Base-by-base conservation (phyloP, 164 flowering plant genomes). In the Vitis rupestris region DNA sequence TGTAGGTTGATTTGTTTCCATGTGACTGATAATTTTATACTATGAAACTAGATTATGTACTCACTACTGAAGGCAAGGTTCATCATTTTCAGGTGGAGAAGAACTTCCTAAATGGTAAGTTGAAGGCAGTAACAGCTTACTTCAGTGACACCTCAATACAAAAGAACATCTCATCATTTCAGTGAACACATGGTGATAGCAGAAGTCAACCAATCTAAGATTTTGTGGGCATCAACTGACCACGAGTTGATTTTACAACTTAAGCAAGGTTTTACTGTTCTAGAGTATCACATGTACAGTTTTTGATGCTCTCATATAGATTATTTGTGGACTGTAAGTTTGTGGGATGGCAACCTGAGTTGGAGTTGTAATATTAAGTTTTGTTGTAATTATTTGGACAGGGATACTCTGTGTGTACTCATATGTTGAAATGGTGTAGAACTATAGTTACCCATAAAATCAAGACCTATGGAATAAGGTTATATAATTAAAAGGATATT, bases 41-140 rank as follows among this genome's bases (percentile, higher is more conserved):
- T 65, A 8, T 52, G 23, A 14, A 54, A n/a, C n/a, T 27, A 54
- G 59, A 16, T 64, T 12, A 50, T 14, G 12, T 30, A 15, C 37
- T 30, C 1, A 8, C 2, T 17, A 10, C 61, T 63, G 4, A 62
- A 2, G 47, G 30, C 30, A n/a, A 61, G 12, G 57, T 65, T 27
- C 47, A 15, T 78, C 70, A 31, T 82, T 37, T 59, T 69, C 84
- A 92, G 97, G 93, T 89, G 1, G 97, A 93, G 79, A 87, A 71
- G 64, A 90, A 90, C 74, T 90, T 59, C 82, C 70, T 91, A 70
- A 91, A 90, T 74, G 94, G 90, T 9, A 90, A 80, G 79, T 70
- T 93, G 75, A 91, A 91, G 86, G 97, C 92, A 17, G 76, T 91
- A 50, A 91, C 97, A 47, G 98, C 96, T n/a, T 93, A 91, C 77